These are phyloP conservation scores for Cryoendolithus antarcticus DNA, from an alignment of 2,329 filamentous ascomycete genomes.

Conservation along the genomic window DNA sequence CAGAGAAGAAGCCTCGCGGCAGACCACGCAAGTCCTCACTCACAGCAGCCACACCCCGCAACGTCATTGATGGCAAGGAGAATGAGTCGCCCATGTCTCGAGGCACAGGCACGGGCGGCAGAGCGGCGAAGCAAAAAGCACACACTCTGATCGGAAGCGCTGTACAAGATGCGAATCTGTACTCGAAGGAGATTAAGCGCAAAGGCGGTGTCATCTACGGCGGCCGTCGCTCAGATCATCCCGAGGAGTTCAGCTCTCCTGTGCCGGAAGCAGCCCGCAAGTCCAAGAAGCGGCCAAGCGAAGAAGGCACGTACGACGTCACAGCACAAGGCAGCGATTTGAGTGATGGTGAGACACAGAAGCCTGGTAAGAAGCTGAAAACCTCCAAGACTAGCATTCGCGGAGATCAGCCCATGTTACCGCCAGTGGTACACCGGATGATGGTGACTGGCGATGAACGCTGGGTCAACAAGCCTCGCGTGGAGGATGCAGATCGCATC, in stretches of 20 bases:
- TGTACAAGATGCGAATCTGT: slow-evolving; percentile 75
- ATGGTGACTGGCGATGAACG: slow-evolving; percentile 72
- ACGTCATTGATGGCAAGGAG: slow-evolving; percentile 48
- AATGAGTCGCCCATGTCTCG: slow-evolving; percentile 59
- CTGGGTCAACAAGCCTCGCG: slow-evolving; percentile 62
- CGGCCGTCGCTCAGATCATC: slow-evolving; percentile 32
- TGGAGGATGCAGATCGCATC: slow-evolving; percentile 71
- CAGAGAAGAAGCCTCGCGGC: slow-evolving; percentile 15
- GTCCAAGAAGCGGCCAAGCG: slow-evolving; percentile 25
- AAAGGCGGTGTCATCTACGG: slow-evolving; percentile 53
- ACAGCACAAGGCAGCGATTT: slow-evolving; percentile 32
- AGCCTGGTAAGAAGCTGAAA: slow-evolving; percentile 35
- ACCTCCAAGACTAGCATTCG: slow-evolving; percentile 41
- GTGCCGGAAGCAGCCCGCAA: slow-evolving; percentile 9
- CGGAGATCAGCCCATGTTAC: slow-evolving; percentile 22
- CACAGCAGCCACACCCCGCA: slow-evolving; percentile 16
- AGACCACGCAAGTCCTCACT: slow-evolving; percentile 13
- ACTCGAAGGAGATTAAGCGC: slow-evolving; percentile 87
- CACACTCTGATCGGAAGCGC: slow-evolving; percentile 62
- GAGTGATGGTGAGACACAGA: slow-evolving; percentile 33
- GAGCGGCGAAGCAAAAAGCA: slow-evolving; percentile 81
- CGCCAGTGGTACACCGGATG: slow-evolving; percentile 60
- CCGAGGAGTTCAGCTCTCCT: slow-evolving; percentile 29
- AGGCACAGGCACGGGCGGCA: slow-evolving; percentile 46
- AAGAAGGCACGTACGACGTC: slow-evolving; percentile 26